Evolutionary conservation across 139 green algal genomes (phyloP).

Genomic region (Haematococcus lacustris): DNA sequence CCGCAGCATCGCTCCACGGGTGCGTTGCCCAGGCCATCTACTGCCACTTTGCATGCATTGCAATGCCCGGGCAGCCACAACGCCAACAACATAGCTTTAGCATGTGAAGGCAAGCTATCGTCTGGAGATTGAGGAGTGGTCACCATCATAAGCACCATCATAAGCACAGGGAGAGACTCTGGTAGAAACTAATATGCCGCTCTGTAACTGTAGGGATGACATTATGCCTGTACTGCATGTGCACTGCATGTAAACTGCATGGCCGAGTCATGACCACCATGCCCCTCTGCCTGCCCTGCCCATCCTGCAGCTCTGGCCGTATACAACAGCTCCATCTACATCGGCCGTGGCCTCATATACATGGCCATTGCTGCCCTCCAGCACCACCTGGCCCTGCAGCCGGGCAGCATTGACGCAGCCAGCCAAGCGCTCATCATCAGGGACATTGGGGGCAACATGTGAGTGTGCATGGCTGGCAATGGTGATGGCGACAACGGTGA

Average conservation of each 20-base stretch:
- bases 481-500: too few relatives aligned
- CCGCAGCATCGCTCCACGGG: conserved; percentile 64
- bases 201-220: background rate
- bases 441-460: conserved; percentile 2
- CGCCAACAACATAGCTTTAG: too few relatives aligned
- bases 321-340: conserved; percentile 88
- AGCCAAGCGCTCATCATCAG: background rate
- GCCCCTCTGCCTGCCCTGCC: background rate
- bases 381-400: background rate
- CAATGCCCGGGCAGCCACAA: too few relatives aligned
- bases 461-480: too few relatives aligned
- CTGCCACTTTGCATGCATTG: background rate
- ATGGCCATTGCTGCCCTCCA: background rate
- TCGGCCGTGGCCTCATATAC: conserved; percentile 46
- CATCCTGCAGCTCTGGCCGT: conserved; percentile 45
- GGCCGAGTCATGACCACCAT: background rate
- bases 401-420: background rate
- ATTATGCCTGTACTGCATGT: too few relatives aligned
- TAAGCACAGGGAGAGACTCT: too few relatives aligned
- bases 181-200: background rate
- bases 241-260: background rate
- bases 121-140: too few relatives aligned
- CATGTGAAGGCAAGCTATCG: too few relatives aligned
- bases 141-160: too few relatives aligned
- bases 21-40: background rate